Base-by-base conservation (phyloP, 192 early-diverging fungal genomes). In the Backusella circina region DNA sequence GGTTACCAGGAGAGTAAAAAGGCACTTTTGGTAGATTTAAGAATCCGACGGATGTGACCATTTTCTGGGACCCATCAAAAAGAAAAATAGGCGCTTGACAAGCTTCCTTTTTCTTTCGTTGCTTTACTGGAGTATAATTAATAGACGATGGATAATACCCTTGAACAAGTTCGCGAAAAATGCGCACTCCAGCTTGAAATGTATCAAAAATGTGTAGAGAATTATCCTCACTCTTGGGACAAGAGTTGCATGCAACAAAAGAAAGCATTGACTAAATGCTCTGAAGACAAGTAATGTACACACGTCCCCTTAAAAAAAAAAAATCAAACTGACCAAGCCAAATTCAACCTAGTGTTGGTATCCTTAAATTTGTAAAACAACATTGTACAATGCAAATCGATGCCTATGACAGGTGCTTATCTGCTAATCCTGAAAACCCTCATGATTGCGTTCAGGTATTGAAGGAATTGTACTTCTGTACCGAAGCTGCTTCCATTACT, bases 281-380 rank as follows among this genome's bases (percentile, higher is more conserved):
- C 88, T 23, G 86, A 89, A 65, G 85, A 87, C 73, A 87, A 89
- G 87, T 88, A 86, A 65, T 38, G 7, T 21, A 44, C 12, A 68
- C 35, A 31, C 35, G n/a, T 38, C 21, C 30, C 36, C 33, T 32
- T 50, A 5, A 61, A n/a, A n/a, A n/a, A n/a, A n/a, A n/a, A n/a
- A n/a, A 30, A 26, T 73, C 37, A 32, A n/a, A 69, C 74, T 57
- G 32, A 13, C 68, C 64, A 74, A 26, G 64, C 5, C 26, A 54
- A 26, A 64, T 26, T 41, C 4, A 72, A 5, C 66, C 16, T 79
- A 86, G 86, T 75, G 88, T 89, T 26, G 85, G 85, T 10, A 83
- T 89, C 23, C 82, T 89, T 66, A 87, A 87, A 76, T 82, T 79
- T 76, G 88, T 89, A 75, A 89, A 89, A 69, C 74, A 85, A 65